Conservation (phyloP, 495 filamentous ascomycete species). For the Paragyromitra xinjiangensis region DNA sequence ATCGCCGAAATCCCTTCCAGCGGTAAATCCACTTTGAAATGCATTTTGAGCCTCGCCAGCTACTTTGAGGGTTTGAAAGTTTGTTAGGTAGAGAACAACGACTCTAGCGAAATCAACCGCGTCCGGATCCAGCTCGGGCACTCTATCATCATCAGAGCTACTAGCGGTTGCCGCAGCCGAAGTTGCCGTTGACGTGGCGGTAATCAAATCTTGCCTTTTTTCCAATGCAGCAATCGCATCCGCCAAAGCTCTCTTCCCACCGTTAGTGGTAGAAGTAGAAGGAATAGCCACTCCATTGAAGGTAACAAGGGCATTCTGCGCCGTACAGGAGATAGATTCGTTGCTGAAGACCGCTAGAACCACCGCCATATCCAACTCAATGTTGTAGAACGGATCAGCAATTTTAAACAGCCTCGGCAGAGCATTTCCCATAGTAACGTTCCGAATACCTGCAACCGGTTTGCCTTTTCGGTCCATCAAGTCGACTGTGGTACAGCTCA, state of each 20-base stretch:
- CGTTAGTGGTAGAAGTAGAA: slow-evolving; percentile 60
- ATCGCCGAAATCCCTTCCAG: slow-evolving; percentile 54
- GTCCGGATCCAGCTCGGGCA: slow-evolving; percentile 59
- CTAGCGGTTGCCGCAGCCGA: slow-evolving; percentile 54
- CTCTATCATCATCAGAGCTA: slow-evolving; percentile 49
- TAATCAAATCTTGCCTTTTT: slow-evolving; percentile 43
- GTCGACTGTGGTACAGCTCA: slow-evolving; percentile 73
- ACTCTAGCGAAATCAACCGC: slow-evolving; percentile 74
- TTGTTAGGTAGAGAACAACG: slow-evolving; percentile 70
- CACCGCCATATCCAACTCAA: slow-evolving; percentile 71
- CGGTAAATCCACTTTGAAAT: slow-evolving; percentile 66
- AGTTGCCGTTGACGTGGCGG: slow-evolving; percentile 46
- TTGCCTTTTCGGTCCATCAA: slow-evolving; percentile 62
- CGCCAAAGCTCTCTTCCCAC: slow-evolving; percentile 54
- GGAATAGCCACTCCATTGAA: slow-evolving; percentile 69
- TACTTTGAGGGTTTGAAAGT: slow-evolving; percentile 63
- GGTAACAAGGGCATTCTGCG: slow-evolving; percentile 85
- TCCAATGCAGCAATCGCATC: slow-evolving; percentile 54
- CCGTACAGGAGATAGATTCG: slow-evolving; percentile 75
- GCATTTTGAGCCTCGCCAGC: slow-evolving; percentile 68
- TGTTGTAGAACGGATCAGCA: slow-evolving; percentile 74
- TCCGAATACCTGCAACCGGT: slow-evolving; percentile 60
- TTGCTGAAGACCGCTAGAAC: slow-evolving; percentile 80
- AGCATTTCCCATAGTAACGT: slow-evolving; percentile 81
- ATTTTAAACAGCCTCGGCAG: slow-evolving; percentile 75